Evolutionary conservation across 2,329 filamentous ascomycete species (phyloP), one percentile per base, ranked within the genome.

Genomic region (Nigrospora sphaerica): DNA sequence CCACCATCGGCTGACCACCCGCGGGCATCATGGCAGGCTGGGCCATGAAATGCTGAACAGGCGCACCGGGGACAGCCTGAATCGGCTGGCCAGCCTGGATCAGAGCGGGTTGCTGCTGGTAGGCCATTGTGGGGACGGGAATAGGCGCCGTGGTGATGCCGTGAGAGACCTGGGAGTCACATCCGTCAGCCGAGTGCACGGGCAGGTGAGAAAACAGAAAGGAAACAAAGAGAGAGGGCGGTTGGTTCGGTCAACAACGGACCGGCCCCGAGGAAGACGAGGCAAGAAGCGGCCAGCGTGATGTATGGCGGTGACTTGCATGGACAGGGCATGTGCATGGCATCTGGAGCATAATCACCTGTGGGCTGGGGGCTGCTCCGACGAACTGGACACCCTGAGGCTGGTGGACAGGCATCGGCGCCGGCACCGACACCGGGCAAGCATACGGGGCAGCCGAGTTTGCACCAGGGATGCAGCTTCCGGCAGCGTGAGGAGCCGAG

Each of bases 251-350:
- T 71, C 34, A 36, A 6, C 34, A 17, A n/a, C 34, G 14, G 16
- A 36, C 14, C 13, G 34, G 34, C 16, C 12, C 13, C 4, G 34
- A 36, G 34, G 14, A 14, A 36, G 14, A 11, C 34, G 14, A 12
- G 16, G 34, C 34, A 36, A 36, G 16, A 28, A 28, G 23, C 23
- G 23, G 23, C 10, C 23, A 28, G 23, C 10, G 7, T 28, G 23
- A 28, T 28, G 4, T 28, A n/a, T 10, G 34, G 31, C 32, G 35
- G 31, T 37, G 67, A 69, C 70, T 69, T 67, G 60, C 56, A 70
- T 58, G 54, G 68, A 53, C 51, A 62, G 62, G 37, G 39, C 48
- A 39, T 40, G 52, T 19, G 44, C 53, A 32, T 54, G 46, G 42
- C 52, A 49, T 46, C 19, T 10, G 44, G 31, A 14, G 16, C 17